A percentile compares a stretch with the other conserved stretches of the same genome.
phyloP scores from a whole-genome alignment of 495 filamentous ascomycete species.

The Penicillium bialowiezense region DNA sequence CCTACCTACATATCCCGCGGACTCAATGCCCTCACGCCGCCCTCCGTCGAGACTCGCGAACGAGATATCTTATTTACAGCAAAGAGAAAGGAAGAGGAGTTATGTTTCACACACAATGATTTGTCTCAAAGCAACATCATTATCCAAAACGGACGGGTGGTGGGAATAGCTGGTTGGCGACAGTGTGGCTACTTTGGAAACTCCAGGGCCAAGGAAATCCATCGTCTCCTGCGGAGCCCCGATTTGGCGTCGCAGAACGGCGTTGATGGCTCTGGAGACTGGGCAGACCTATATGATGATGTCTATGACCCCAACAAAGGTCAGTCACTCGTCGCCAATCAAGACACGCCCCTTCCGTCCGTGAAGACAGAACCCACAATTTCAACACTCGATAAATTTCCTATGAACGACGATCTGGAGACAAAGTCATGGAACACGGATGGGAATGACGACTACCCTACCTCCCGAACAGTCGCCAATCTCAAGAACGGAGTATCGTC shows the following conservation, averaged over 20 bases:
- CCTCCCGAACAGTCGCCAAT: slow-evolving; percentile 38
- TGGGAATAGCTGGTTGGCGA: slow-evolving; percentile 42
- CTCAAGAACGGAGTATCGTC: slow-evolving; percentile 34
- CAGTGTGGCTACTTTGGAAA: slow-evolving; percentile 44
- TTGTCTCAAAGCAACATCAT: slow-evolving; percentile 39
- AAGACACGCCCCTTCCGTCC: slow-evolving; percentile 19
- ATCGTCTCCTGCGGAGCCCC: slow-evolving; percentile 30
- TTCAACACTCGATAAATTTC: slow-evolving; percentile 29
- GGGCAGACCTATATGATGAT: slow-evolving; percentile 38
- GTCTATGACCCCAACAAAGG: slow-evolving; percentile 11
- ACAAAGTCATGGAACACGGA: slow-evolving; percentile 27
- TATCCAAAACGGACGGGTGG: slow-evolving; percentile 34
- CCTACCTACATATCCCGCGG: slow-evolving; percentile 39
- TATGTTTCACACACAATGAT: slow-evolving; percentile 38
- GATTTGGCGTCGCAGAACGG: slow-evolving; percentile 9
- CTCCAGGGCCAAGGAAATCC: slow-evolving; percentile 29
- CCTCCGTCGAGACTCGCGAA: slow-evolving; percentile 24
- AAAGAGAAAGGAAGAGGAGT: slow-evolving; percentile 20
- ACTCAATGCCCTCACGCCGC: slow-evolving; percentile 32
- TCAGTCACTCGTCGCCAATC: slow-evolving; percentile 7
- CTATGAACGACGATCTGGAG: slow-evolving; percentile 28
- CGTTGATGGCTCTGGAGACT: slow-evolving; percentile 14
- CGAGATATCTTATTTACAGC: slow-evolving; percentile 34
- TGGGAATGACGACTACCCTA: slow-evolving; percentile 34
- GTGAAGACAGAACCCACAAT: slow-evolving; percentile 39